phyloP scores from a whole-genome alignment of 106 monocot species.

The Phalaenopsis aphrodite region DNA sequence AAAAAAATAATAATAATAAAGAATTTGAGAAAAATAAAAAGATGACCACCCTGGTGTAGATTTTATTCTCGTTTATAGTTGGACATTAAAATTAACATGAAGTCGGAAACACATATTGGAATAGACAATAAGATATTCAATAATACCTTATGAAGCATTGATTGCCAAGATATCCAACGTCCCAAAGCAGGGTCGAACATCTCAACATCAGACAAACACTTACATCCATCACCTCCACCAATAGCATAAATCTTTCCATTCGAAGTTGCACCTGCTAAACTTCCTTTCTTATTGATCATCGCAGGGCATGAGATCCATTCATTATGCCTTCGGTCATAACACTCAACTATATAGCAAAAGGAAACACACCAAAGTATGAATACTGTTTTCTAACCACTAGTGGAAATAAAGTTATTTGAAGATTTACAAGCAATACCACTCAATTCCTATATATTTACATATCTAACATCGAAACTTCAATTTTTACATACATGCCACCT shows the following conservation, averaged over 20 bases:
- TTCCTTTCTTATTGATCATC: constrained; percentile 46
- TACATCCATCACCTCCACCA: constrained; percentile 64
- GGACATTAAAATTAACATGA: background rate
- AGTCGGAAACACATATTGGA: background rate
- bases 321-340: constrained; percentile 37
- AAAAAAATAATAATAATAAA: background rate
- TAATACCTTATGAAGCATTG: constrained; percentile 65
- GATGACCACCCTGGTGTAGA: too few relatives aligned
- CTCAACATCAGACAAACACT: constrained; percentile 64
- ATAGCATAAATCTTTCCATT: constrained; percentile 74
- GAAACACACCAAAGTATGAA: background rate
- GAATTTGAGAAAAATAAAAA: background rate
- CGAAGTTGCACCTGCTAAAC: constrained; percentile 56
- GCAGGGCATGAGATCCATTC: constrained; percentile 47
- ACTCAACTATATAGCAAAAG: constrained; percentile 56
- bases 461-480: too few relatives aligned
- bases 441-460: too few relatives aligned
- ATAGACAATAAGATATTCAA: background rate
- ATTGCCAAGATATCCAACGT: constrained; percentile 45
- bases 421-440: too few relatives aligned
- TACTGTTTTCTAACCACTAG: constrained; percentile 2
- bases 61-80: too few relatives aligned
- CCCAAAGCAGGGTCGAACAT: constrained; percentile 76
- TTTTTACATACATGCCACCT: too few relatives aligned
- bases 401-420: background rate